Evolutionary conservation across 495 filamentous ascomycete species (phyloP), one percentile per base, ranked within the genome.

Genomic region (Penicillium fimorum): DNA sequence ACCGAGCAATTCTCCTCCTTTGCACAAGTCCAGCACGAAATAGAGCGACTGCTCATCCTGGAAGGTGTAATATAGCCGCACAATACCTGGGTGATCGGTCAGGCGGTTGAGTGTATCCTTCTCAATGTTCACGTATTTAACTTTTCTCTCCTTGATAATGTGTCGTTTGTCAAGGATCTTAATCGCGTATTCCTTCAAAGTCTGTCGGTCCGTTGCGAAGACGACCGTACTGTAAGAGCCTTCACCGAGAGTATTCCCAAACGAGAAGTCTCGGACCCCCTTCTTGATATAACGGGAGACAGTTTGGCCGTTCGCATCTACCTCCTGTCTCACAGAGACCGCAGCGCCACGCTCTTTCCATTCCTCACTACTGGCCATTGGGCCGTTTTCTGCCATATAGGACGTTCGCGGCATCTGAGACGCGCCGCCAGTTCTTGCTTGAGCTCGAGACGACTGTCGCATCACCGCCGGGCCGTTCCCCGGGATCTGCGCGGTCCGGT

Each of bases 91-190:
- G 65, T 99, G 95, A 48, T 97, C 94, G 15, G 91, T 96, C 50
- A 99, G 76, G 56, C 92, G 86, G 66, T 99, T 99, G 33, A 99
- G 79, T 10, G 95, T 96, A 72, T 99, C 92, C 76, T 96, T 97
- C 75, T 99, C 95, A 60, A 99, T 97, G 71, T 97, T 97, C 68
- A 99, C 95, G 69, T 99, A 99, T 78, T 99, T 99, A 60, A 99
- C 95, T 79, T 99, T 99, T 72, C 93, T 96, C 75, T 99, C 95
- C 76, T 97, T 97, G 79, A 99, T 97, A 64, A 99, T 99, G 72
- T 99, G 95, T 60, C 91, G 86, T 76, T 99, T 99, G 73, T 97
- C 94, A 40, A 99, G 80, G 25, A 99, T 93, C 68, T 99, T 99
- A 74, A 99, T 93, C 27, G 95, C 95, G 67, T 96, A 97, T 70